phyloP scores from a whole-genome alignment of 768 basidiomycete species.

The Auriscalpium vulgare region DNA sequence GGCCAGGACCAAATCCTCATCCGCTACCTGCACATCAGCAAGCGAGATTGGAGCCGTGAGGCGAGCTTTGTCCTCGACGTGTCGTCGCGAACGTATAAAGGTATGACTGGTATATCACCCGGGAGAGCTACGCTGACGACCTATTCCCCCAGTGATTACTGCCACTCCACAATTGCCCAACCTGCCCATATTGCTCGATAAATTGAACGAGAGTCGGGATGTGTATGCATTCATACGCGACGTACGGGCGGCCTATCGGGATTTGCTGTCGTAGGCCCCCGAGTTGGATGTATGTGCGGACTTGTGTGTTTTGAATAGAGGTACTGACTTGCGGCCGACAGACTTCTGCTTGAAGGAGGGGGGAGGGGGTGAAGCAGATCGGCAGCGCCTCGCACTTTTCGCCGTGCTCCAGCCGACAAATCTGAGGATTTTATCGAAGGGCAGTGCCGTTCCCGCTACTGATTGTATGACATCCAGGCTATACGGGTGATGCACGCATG shows the following conservation, averaged over 20 bases:
- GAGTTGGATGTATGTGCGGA: no score
- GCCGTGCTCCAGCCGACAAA: no score
- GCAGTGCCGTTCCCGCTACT: no score
- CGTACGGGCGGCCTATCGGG: conserved; percentile 49
- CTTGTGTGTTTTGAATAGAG: no score
- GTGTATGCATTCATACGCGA: conserved; percentile 64
- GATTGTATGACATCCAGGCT: no score
- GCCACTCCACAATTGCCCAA: conserved; percentile 63
- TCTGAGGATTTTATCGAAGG: no score
- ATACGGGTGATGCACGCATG: no score
- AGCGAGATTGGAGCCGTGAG: conserved; percentile 29
- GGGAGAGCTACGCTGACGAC: neutral
- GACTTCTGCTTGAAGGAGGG: no score
- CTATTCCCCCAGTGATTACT: conserved; percentile 54
- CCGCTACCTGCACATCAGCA: conserved; percentile 62
- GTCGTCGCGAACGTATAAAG: conserved; percentile 7
- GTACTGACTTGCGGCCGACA: no score
- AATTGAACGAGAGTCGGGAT: conserved; percentile 63
- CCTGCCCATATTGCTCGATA: conserved; percentile 59
- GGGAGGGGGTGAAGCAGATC: no score
- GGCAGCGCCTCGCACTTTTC: no score
- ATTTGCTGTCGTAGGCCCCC: conserved; percentile 12
- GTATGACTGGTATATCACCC: neutral
- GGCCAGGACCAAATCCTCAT: conserved; percentile 65
- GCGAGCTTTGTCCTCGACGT: conserved; percentile 15